Evolutionary conservation across 2,329 filamentous ascomycete species (phyloP), one percentile per base, ranked within the genome.

Genomic region (Thyridium curvatum): DNA sequence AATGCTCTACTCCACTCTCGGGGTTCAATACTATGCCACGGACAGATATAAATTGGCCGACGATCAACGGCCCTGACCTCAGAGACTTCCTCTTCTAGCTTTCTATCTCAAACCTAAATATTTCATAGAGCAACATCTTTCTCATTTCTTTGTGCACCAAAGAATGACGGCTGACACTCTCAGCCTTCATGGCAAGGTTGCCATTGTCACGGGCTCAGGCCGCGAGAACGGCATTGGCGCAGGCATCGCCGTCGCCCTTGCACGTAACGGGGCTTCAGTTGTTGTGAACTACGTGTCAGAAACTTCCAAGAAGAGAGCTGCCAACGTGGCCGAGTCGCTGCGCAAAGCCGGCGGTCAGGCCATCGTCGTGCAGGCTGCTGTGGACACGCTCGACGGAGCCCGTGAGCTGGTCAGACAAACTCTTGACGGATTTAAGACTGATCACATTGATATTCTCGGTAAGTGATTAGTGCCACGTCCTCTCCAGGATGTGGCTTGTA

Each of bases 141-240:
- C n/a, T n/a, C n/a, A n/a, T n/a, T n/a, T n/a, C n/a, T n/a, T n/a
- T n/a, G n/a, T n/a, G n/a, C n/a, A n/a, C n/a, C n/a, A n/a, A n/a
- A n/a, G n/a, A 10, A 26, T 26, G 21, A 6, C 21, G 6, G 10
- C 21, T 10, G 21, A 26, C 21, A 26, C 21, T 26, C 21, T 26
- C 6, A 26, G 21, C 21, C 59, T 70, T 12, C 41, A 49, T 13
- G 61, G 59, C 39, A 69, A 70, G 43, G 48, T 60, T 1, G 66
- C 66, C 41, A 63, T 71, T 29, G 51, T 71, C 8, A 71, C 67
- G 1, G 67, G 66, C 18, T 68, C 65, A 10, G 64, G 64, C 13
- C 56, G 58, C 4, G 62, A 67, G 18, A 67, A 64, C 34, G 64
- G 63, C 4, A 66, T 68, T 9, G 66, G 66, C 5, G 66, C 65